Evolutionary conservation across 306 rosid species (phyloP), one percentile per base, ranked within the genome.

Genomic region (Albizia julibrissin): DNA sequence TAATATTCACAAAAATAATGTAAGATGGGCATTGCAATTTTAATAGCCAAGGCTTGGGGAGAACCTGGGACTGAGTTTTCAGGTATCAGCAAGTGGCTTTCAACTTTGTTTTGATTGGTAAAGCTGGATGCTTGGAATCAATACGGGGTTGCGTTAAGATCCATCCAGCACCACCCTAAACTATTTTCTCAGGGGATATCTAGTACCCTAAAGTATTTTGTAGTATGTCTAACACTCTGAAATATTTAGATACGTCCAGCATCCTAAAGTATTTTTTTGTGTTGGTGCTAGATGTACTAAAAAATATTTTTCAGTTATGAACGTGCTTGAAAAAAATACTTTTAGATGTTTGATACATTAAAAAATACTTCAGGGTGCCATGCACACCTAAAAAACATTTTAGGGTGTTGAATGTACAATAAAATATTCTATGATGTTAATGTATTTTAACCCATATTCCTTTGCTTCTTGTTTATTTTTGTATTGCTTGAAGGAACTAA

Each of bases 1-100:
- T 84, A 76, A 88, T 75, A 68, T 78, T 68, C 76, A 40, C 52
- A 4, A 78, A 37, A 85, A 83, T 79, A 86, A 77, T 82, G 80
- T 75, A 76, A 85, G 81, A 79, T 72, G 82, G 59, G 82, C 65
- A 66, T 59, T 50, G 80, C 86, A 62, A 19, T 83, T 83, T 75
- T 80, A 49, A 84, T 34, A 66, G 81, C 76, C 1, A 49, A 74
- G 80, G 71, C 39, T 19, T 13, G 59, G 75, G 61, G 72, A 66
- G 79, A 75, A 47, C 59, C 77, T 79, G 87, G 80, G 74, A 72
- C 81, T 79, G 79, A 42, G 29, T 42, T 80, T 82, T 80, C 74
- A 46, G 81, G 88, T 22, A 21, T 66, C 82, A 34, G 78, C 81
- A 79, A 83, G 43, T 64, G 39, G 59, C 74, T 71, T 19, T 79